phyloP scores from a whole-genome alignment of 768 basidiomycete genomes.

The Podaxis mareebaensis region DNA sequence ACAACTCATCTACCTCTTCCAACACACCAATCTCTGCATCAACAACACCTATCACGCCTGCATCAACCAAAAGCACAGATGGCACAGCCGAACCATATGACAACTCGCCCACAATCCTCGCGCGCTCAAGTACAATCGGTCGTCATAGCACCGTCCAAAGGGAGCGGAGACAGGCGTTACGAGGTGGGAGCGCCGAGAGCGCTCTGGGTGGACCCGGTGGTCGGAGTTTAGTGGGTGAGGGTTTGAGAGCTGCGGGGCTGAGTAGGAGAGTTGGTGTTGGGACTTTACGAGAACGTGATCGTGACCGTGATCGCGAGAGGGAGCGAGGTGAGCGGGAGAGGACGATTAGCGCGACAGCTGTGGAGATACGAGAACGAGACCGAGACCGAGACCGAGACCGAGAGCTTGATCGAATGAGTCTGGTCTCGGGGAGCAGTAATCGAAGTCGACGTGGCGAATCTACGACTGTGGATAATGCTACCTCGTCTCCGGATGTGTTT shows the following conservation, averaged over 20 bases:
- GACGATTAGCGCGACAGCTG: slow-evolving; percentile 2
- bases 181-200: slow-evolving; percentile 75
- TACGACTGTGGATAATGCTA: neutral
- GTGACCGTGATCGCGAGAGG: neutral
- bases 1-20: neutral
- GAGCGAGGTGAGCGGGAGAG: slow-evolving; percentile 14
- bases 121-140: slow-evolving; percentile 10
- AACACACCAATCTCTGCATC: slow-evolving; percentile 16
- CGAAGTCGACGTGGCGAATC: slow-evolving; percentile 5
- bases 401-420: neutral
- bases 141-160: slow-evolving; percentile 1
- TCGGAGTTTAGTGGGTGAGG: slow-evolving; percentile 65
- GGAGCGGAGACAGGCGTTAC: slow-evolving; percentile 55
- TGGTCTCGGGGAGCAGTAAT: slow-evolving; percentile 7
- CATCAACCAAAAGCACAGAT: neutral
- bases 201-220: slow-evolving; percentile 45
- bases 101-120: slow-evolving; percentile 9
- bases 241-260: slow-evolving; percentile 70
- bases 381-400: neutral
- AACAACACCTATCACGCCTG: neutral
- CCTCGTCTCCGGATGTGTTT: slow-evolving; percentile 25
- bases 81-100: neutral
- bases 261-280: slow-evolving; percentile 30
- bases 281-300: slow-evolving; percentile 5
- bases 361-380: neutral